Evolutionary conservation across 2,329 filamentous ascomycete genomes (phyloP).

Genomic region (Microdochium nivale): DNA sequence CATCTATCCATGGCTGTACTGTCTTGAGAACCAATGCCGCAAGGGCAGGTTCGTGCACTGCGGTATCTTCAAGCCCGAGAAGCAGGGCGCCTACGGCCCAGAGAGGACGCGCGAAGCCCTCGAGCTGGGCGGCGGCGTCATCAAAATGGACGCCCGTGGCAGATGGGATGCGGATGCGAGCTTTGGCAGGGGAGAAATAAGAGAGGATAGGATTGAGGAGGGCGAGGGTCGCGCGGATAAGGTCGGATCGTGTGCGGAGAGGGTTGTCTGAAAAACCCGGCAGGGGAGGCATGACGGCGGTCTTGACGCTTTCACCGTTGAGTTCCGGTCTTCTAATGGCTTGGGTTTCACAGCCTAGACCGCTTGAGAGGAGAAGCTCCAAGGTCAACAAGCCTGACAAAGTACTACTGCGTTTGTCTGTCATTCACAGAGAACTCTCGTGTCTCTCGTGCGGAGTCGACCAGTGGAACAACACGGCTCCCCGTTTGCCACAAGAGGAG

Average conservation of each 20-base stretch:
- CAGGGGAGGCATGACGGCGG: slow-evolving; percentile 22
- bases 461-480: too few species aligned
- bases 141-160: slow-evolving; percentile 32
- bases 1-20: slow-evolving; percentile 18
- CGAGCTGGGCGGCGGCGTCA: slow-evolving; percentile 33
- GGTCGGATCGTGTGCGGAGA: slow-evolving; percentile 23
- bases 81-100: slow-evolving; percentile 29
- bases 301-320: too few species aligned
- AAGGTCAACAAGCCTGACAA: too few species aligned
- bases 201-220: slow-evolving; percentile 22
- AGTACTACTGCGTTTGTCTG: too few species aligned
- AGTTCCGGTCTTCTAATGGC: too few species aligned
- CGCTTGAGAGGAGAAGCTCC: too few species aligned
- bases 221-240: slow-evolving; percentile 23
- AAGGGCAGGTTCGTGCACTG: neutral
- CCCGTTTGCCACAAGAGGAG: too few species aligned
- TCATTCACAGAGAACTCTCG: too few species aligned
- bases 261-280: slow-evolving; percentile 32
- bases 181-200: slow-evolving; percentile 24
- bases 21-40: neutral
- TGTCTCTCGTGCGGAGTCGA: too few species aligned
- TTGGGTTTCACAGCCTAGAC: too few species aligned
- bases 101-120: slow-evolving; percentile 32
- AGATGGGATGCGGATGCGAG: slow-evolving; percentile 25
- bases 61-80: neutral